Evolutionary conservation across 1,284 basidiomycete genomes (phyloP).

Genomic region (Acaromyces ingoldii): DNA sequence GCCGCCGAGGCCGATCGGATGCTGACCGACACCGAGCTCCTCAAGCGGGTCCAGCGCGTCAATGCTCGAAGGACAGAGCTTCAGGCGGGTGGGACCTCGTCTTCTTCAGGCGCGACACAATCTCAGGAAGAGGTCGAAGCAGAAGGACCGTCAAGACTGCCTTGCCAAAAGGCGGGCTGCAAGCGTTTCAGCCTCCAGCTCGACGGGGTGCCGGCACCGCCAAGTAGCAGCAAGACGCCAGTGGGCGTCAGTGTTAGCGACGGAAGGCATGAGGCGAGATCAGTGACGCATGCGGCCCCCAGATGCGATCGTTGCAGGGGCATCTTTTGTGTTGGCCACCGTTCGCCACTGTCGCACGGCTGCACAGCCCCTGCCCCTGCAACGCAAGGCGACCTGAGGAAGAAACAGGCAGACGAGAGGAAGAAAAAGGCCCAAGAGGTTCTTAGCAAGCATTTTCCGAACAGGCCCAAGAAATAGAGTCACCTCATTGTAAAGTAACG

Average conservation of each 20-base stretch:
- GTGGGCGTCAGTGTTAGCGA: background rate
- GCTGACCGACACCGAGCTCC: constrained; percentile 23
- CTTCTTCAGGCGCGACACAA: background rate
- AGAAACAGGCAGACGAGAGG: constrained; percentile 31
- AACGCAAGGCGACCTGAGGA: constrained; percentile 34
- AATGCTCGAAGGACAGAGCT: constrained; percentile 1
- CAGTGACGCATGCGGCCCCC: constrained; percentile 30
- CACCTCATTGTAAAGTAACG: too few species aligned
- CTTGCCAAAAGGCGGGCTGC: constrained; percentile 36
- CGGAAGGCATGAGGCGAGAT: constrained; percentile 2
- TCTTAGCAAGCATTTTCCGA: constrained; percentile 35
- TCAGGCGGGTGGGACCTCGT: background rate
- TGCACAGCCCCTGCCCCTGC: constrained; percentile 27
- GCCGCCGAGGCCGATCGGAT: constrained; percentile 10
- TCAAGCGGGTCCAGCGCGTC: constrained; percentile 3
- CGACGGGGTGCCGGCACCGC: background rate
- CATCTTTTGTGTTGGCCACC: constrained; percentile 35
- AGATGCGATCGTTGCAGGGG: constrained; percentile 34
- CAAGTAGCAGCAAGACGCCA: background rate
- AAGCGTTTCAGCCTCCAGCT: constrained; percentile 34
- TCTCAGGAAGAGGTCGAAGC: background rate
- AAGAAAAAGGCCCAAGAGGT: constrained; percentile 39
- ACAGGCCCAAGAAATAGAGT: constrained; percentile 17
- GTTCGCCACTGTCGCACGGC: constrained; percentile 23
- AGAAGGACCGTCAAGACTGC: constrained; percentile 17